Evolutionary conservation across 2,329 filamentous ascomycete species (phyloP), one percentile per base, ranked within the genome.

Genomic region (Paecilomyces variotii): DNA sequence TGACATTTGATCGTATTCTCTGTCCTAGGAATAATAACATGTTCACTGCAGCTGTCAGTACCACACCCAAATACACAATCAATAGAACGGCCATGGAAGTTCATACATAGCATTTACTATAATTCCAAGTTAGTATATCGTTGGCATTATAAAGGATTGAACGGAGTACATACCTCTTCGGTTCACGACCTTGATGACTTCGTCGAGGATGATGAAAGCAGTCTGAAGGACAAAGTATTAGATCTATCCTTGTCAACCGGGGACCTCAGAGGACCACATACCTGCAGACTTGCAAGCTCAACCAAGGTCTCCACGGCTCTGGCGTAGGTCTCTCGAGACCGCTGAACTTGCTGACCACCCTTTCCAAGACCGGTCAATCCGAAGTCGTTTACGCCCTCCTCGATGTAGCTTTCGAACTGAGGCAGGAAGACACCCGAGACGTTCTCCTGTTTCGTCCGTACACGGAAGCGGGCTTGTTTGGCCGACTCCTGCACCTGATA

Each of bases 171-270:
- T 76, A 89, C 88, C 88, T 90, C 94, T 88, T 70, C 94, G 86
- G 75, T 99, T 99, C 57, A 99, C 94, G 27, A 97, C 91, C 80
- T 99, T 99, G 79, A 99, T 99, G 59, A 99, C 94, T 76, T 99
- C 94, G 73, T 99, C 94, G 61, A 99, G 77, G 64, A 97, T 97
- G 54, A 99, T 91, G 74, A 99, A 99, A 4, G 94, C 94, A 63
- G 94, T 99, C 84, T 87, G 67, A 11, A 60, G 51, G 52, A 54
- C 56, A 28, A 10, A 68, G 54, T 59, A 59, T 61, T 9, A 66
- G 60, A 39, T 61, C 60, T 32, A 55, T 11, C 24, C 32, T 34
- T 19, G 24, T 50, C 19, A 27, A 26, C 30, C 49, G 14, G 10
- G 1, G 10, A 26, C 11, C 9, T 35, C 25, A 5, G 28, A 54